phyloP scores from a whole-genome alignment of 805 yeast genomes.

The Yamadazyma olivae region DNA sequence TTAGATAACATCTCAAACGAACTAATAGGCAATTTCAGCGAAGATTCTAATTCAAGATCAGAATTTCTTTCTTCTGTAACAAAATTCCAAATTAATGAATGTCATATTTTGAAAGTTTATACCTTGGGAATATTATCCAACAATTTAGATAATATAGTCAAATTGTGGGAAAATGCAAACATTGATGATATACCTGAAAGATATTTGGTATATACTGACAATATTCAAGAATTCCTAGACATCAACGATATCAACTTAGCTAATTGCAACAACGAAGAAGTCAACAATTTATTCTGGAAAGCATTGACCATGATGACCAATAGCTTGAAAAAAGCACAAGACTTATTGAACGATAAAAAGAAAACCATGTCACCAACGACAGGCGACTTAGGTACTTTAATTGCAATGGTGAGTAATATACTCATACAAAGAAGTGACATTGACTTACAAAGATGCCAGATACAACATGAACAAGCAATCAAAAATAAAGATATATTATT shows the following conservation, averaged over 20 bases:
- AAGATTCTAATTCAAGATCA: conserved; percentile 11
- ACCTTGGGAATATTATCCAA: conserved; percentile 23
- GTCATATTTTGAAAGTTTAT: conserved; percentile 25
- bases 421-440: conserved; percentile 52
- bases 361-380: conserved; percentile 14
- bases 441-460: conserved; percentile 46
- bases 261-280: conserved; percentile 6
- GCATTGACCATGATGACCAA: conserved; percentile 35
- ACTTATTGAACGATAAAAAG: conserved; percentile 20
- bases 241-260: conserved; percentile 21
- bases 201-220: conserved; percentile 41
- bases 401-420: conserved; percentile 38
- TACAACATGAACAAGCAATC: conserved; percentile 27
- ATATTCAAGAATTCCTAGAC: conserved; percentile 42
- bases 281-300: conserved; percentile 33
- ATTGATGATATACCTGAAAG: conserved; percentile 33
- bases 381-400: conserved; percentile 28
- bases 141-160: conserved; percentile 21
- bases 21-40: conserved; percentile 17
- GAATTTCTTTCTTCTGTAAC: conserved; percentile 27
- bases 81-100: conserved; percentile 25
- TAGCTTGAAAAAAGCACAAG: conserved; percentile 38
- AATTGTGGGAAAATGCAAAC: conserved; percentile 28
- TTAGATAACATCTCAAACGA: conserved; percentile 19
- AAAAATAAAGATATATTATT: conserved; percentile 28